Percentiles rank a stretch among this genome's conserved stretches.
Evolutionary conservation across 768 basidiomycete species (phyloP).

Genomic region (Boletus pseudopeckii): DNA sequence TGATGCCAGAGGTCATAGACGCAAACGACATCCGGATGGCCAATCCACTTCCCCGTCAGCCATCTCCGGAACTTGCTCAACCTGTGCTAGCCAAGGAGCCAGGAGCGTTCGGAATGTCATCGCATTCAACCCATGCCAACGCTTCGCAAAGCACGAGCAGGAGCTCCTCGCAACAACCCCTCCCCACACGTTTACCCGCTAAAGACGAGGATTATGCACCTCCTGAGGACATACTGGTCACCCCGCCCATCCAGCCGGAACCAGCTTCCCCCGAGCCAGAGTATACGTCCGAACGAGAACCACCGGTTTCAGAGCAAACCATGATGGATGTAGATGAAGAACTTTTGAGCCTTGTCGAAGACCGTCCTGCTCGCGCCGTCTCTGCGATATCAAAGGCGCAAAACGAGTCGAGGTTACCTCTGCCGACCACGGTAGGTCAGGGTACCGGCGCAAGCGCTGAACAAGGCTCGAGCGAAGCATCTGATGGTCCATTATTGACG

Average conservation of each 20-base stretch:
- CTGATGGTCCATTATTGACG: constrained; percentile 1
- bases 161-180: constrained; percentile 16
- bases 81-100: background rate
- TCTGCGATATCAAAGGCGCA: background rate
- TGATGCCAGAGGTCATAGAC: background rate
- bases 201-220: constrained; percentile 3
- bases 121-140: background rate
- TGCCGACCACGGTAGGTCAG: background rate
- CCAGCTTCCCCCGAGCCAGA: constrained; percentile 6
- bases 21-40: background rate
- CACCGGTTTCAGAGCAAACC: constrained; percentile 18
- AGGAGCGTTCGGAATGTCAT: background rate
- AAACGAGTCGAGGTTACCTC: background rate
- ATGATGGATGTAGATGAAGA: constrained; percentile 56
- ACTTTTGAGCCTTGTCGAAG: constrained; percentile 66
- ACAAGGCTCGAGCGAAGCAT: background rate
- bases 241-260: constrained; percentile 1
- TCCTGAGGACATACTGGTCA: background rate
- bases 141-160: constrained; percentile 3
- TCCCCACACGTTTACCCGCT: background rate
- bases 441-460: background rate
- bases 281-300: constrained; percentile 1
- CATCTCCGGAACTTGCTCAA: constrained; percentile 3
- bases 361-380: constrained; percentile 25
- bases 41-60: background rate